Evolutionary conservation across 2,329 filamentous ascomycete species (phyloP).

Genomic region (Septoria petroselini): DNA sequence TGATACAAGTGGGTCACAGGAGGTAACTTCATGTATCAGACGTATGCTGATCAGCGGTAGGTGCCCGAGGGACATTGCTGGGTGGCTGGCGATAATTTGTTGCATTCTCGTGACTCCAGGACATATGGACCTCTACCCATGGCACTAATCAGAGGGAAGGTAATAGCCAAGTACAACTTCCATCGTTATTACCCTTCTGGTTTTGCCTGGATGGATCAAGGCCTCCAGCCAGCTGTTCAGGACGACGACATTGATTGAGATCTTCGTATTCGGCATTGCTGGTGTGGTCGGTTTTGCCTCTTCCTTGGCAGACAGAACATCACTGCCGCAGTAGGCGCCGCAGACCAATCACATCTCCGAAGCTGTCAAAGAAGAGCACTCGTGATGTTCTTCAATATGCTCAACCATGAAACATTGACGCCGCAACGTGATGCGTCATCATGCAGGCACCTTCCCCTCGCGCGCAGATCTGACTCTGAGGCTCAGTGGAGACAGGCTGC

Average conservation of each 20-base stretch:
- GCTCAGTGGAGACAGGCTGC: not conserved
- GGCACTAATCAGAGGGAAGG: constrained; percentile 78
- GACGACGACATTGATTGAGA: constrained; percentile 20
- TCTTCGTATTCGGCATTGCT: not conserved
- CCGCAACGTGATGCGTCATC: constrained; percentile 3
- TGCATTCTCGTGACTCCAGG: constrained; percentile 80
- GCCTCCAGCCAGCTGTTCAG: constrained; percentile 18
- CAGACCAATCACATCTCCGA: not conserved
- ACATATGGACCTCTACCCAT: constrained; percentile 82
- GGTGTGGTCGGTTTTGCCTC: not conserved
- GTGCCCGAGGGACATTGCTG: constrained; percentile 91
- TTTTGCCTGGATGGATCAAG: constrained; percentile 16
- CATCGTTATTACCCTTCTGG: constrained; percentile 10
- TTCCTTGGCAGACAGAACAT: not conserved
- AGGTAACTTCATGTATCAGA: not conserved
- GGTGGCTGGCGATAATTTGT: constrained; percentile 82
- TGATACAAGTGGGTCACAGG: constrained; percentile 60
- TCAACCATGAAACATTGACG: not conserved
- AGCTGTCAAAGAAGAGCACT: not conserved
- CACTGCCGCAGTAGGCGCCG: not conserved
- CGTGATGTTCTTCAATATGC: not conserved
- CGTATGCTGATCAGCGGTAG: constrained; percentile 45
- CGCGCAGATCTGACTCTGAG: not conserved
- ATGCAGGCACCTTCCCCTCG: constrained; percentile 7
- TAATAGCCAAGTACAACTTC: constrained; percentile 51